Conservation (phyloP, 1,284 basidiomycete genomes). For the Fomitiporia mediterranea region DNA sequence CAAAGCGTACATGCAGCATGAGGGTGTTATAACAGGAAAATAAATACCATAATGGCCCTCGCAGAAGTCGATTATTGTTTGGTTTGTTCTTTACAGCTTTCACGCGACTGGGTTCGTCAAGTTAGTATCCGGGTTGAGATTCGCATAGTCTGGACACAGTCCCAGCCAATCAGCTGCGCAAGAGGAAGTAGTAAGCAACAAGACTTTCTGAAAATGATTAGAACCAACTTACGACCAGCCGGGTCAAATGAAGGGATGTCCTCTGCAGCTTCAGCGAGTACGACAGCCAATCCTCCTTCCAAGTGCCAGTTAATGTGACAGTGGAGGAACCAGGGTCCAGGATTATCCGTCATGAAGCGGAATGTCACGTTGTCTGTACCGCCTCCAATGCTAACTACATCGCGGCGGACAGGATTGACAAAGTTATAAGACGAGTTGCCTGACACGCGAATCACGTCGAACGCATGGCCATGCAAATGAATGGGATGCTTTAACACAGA, state of each 20-base stretch:
- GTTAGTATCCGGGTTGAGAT: constrained; percentile 15
- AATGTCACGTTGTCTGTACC: constrained; percentile 31
- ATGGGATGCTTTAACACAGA: background rate
- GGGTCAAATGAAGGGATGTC: constrained; percentile 24
- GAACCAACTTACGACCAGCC: constrained; percentile 23
- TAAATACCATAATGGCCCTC: too few relatives aligned
- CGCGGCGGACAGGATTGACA: constrained; percentile 34
- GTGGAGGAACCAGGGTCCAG: constrained; percentile 46
- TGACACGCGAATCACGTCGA: constrained; percentile 35
- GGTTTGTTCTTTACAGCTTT: too few relatives aligned
- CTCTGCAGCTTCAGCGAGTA: constrained; percentile 35
- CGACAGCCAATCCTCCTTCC: constrained; percentile 35
- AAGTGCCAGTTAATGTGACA: constrained; percentile 40
- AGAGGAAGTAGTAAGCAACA: background rate
- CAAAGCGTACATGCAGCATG: too few relatives aligned
- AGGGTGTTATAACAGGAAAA: too few relatives aligned
- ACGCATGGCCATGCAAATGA: constrained; percentile 21
- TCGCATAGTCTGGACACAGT: constrained; percentile 27
- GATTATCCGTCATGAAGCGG: constrained; percentile 40
- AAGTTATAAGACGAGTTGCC: constrained; percentile 33
- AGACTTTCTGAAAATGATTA: background rate
- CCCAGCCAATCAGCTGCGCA: constrained; percentile 24
- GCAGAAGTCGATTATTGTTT: too few relatives aligned
- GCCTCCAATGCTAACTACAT: constrained; percentile 33
- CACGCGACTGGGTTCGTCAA: too few relatives aligned